Evolutionary conservation across 2,329 filamentous ascomycete genomes (phyloP).

Genomic region (Helminthosporium solani): DNA sequence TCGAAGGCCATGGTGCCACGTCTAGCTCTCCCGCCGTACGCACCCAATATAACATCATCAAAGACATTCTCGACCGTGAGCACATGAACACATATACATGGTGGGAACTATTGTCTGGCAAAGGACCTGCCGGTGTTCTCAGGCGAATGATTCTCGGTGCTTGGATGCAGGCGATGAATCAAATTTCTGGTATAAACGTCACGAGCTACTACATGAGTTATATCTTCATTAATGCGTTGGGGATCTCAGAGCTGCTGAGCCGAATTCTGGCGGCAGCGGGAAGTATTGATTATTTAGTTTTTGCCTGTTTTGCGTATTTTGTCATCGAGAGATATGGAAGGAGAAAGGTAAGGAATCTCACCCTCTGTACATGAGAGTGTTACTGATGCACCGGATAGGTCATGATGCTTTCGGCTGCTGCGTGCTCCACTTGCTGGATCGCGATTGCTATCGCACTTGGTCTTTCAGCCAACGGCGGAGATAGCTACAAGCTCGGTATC

Average conservation of each 20-base stretch:
- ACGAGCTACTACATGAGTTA: slow-evolving; percentile 45
- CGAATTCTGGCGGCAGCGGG: slow-evolving; percentile 47
- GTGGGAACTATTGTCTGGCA: slow-evolving; percentile 47
- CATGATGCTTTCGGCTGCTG: slow-evolving; percentile 52
- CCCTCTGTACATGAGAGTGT: not conserved
- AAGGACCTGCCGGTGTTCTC: slow-evolving; percentile 44
- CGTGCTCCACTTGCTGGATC: slow-evolving; percentile 53
- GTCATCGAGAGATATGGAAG: slow-evolving; percentile 53
- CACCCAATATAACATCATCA: slow-evolving; percentile 43
- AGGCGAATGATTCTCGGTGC: slow-evolving; percentile 49
- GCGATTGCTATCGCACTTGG: slow-evolving; percentile 50
- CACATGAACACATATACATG: slow-evolving; percentile 48
- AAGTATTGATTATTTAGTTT: slow-evolving; percentile 49
- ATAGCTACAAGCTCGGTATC: slow-evolving; percentile 49
- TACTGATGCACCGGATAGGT: slow-evolving; percentile 24
- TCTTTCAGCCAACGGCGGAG: slow-evolving; percentile 43
- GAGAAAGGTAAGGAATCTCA: slow-evolving; percentile 28
- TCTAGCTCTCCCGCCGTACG: slow-evolving; percentile 36
- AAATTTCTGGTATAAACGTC: slow-evolving; percentile 35
- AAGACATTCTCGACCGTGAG: slow-evolving; percentile 47
- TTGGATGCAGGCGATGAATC: slow-evolving; percentile 50
- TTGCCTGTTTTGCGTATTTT: slow-evolving; percentile 47
- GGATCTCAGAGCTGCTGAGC: slow-evolving; percentile 37
- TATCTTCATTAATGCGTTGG: slow-evolving; percentile 46
- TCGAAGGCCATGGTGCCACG: slow-evolving; percentile 43